A percentile compares a stretch with the other conserved stretches of the same genome.
These are phyloP conservation scores for Leptographium galeiforme DNA, from an alignment of 2,329 filamentous ascomycete species.

Conservation along the genomic window DNA sequence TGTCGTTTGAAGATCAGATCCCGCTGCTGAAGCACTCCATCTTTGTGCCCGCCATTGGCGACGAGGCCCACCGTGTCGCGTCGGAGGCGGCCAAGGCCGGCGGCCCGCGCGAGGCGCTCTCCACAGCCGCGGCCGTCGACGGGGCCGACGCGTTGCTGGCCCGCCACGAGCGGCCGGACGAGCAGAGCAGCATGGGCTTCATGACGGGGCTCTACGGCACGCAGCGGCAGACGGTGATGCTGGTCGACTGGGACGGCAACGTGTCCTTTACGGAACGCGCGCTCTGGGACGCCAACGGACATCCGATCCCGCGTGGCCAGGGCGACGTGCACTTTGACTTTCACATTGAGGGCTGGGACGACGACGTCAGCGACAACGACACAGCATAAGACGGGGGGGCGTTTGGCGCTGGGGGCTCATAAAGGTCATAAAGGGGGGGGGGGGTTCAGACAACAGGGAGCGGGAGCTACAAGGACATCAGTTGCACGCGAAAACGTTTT, in stretches of 20 bases:
- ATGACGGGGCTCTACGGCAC: slow-evolving; percentile 51
- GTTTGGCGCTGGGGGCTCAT: background rate
- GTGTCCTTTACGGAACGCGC: slow-evolving; percentile 46
- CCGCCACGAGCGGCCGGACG: slow-evolving; percentile 22
- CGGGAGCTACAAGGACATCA: no score
- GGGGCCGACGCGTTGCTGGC: slow-evolving; percentile 21
- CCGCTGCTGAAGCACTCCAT: slow-evolving; percentile 43
- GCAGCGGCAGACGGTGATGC: slow-evolving; percentile 48
- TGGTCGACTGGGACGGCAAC: slow-evolving; percentile 50
- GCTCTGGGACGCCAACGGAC: slow-evolving; percentile 45
- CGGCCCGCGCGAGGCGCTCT: slow-evolving; percentile 19
- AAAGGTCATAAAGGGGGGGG: no score
- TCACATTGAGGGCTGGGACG: slow-evolving; percentile 39
- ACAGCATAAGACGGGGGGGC: background rate
- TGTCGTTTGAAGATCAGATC: slow-evolving; percentile 40
- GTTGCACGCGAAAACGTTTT: no score
- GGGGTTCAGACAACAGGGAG: no score
- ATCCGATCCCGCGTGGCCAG: slow-evolving; percentile 36
- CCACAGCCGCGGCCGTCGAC: slow-evolving; percentile 23
- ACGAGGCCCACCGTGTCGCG: slow-evolving; percentile 21
- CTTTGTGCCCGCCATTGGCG: slow-evolving; percentile 45
- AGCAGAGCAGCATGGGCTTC: slow-evolving; percentile 23
- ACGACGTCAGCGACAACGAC: slow-evolving; percentile 1
- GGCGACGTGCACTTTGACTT: slow-evolving; percentile 45
- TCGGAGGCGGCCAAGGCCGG: slow-evolving; percentile 3